phyloP scores from a whole-genome alignment of 2,329 filamentous ascomycete genomes.

The Aureobasidium uvarum region DNA sequence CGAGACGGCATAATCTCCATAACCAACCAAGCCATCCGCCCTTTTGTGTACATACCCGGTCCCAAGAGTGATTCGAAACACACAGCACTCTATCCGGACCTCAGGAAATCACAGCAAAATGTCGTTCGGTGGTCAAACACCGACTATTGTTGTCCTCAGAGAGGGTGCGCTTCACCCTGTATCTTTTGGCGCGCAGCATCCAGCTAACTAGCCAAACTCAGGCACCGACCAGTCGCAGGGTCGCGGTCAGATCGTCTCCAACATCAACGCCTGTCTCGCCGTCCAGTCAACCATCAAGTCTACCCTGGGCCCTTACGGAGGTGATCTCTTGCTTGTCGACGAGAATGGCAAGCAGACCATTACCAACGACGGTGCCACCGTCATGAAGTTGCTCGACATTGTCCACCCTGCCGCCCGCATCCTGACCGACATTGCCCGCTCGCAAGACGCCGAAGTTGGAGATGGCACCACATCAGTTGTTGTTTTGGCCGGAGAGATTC shows the following conservation, averaged over 20 bases:
- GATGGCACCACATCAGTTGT: slow-evolving; percentile 98
- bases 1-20: slow-evolving; percentile 5
- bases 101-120: slow-evolving; percentile 48
- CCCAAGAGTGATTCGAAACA: background rate
- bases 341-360: slow-evolving; percentile 95
- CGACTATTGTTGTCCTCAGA: slow-evolving; percentile 96
- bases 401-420: slow-evolving; percentile 96
- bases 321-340: slow-evolving; percentile 93
- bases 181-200: slow-evolving; percentile 17
- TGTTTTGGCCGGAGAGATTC: slow-evolving; percentile 92
- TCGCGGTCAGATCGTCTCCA: slow-evolving; percentile 93
- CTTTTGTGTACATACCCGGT: background rate
- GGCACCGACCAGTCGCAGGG: slow-evolving; percentile 97
- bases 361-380: slow-evolving; percentile 97
- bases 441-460: slow-evolving; percentile 98
- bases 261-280: slow-evolving; percentile 97
- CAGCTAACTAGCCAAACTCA: slow-evolving; percentile 41
- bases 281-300: slow-evolving; percentile 95
- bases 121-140: slow-evolving; percentile 97
- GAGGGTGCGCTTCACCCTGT: slow-evolving; percentile 66
- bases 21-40: slow-evolving; percentile 1
- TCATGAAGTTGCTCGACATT: slow-evolving; percentile 99
- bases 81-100: background rate
- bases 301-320: slow-evolving; percentile 93
- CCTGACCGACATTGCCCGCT: slow-evolving; percentile 96